Percentiles rank a stretch among this genome's conserved stretches.
Conservation (phyloP, 2,329 filamentous ascomycete species). For the Mycosphaerella arachidis region DNA sequence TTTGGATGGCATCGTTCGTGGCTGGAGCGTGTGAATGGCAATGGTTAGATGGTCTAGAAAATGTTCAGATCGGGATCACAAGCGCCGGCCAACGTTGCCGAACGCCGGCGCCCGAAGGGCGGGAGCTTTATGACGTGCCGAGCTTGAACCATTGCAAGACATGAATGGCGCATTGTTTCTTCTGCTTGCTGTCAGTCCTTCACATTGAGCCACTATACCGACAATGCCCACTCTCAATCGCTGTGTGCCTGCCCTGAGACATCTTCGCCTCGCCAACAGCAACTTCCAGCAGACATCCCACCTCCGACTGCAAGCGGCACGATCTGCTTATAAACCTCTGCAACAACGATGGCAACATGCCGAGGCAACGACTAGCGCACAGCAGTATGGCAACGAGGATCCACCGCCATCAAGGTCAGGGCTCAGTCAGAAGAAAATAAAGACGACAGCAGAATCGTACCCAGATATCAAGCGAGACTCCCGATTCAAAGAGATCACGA, state of each 20-base stretch:
- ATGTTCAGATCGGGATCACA: not conserved
- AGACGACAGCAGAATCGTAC: constrained; percentile 81
- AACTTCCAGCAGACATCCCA: constrained; percentile 27
- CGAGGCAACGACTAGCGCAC: constrained; percentile 30
- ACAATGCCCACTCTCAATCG: constrained; percentile 26
- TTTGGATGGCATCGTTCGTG: not conserved
- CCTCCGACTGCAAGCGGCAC: constrained; percentile 17
- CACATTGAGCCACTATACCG: not conserved
- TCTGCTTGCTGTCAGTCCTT: not conserved
- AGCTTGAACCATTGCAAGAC: not conserved
- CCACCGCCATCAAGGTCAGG: constrained; percentile 26
- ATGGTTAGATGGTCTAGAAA: not conserved
- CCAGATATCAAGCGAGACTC: constrained; percentile 76
- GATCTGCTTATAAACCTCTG: constrained; percentile 13
- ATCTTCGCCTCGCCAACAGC: constrained; percentile 30
- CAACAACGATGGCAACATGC: constrained; percentile 31
- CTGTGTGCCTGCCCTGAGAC: constrained; percentile 28
- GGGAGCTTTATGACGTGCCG: not conserved
- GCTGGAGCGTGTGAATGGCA: no score
- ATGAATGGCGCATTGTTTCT: constrained; percentile 2
- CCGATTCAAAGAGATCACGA: constrained; percentile 67
- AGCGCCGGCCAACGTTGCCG: not conserved
- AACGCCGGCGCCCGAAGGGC: not conserved
- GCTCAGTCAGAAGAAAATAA: constrained; percentile 46
- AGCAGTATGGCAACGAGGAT: constrained; percentile 25